These are phyloP conservation scores for Plantago major DNA, from an alignment of 257 asterid genomes.

Conservation along the genomic window DNA sequence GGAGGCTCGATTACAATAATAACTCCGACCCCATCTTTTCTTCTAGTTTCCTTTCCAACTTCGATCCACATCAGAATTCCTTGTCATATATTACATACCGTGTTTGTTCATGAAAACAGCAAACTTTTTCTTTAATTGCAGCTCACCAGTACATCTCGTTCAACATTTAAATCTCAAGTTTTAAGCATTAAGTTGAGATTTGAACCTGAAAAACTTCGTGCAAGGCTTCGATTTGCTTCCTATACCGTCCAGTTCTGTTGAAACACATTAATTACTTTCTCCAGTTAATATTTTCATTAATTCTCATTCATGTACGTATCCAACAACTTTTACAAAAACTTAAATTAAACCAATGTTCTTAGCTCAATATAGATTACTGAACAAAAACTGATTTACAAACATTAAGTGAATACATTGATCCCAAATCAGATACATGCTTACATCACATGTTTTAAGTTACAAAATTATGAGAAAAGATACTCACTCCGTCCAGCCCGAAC, in stretches of 20 bases:
- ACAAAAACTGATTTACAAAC: too few species aligned
- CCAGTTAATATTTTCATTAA: slow-evolving; percentile 43
- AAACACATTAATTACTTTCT: slow-evolving; percentile 73
- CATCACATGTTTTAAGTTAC: too few species aligned
- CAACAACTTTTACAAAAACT: too few species aligned
- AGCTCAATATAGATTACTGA: too few species aligned
- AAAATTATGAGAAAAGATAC: too few species aligned
- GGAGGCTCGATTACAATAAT: too few species aligned
- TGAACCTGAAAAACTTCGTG: slow-evolving; percentile 99
- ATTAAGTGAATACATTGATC: too few species aligned
- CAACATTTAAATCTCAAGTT: slow-evolving; percentile 20
- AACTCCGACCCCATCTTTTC: too few species aligned
- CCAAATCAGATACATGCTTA: too few species aligned
- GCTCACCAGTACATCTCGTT: slow-evolving; percentile 13
- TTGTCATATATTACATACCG: slow-evolving; percentile 4
- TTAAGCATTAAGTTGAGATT: slow-evolving; percentile 56
- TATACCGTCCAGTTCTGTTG: slow-evolving; percentile 95
- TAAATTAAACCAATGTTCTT: too few species aligned
- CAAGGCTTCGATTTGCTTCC: slow-evolving; percentile 99
- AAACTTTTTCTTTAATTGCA: slow-evolving; percentile 14
- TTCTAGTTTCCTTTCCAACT: not conserved
- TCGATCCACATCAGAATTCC: not conserved
- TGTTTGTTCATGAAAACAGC: slow-evolving; percentile 14
- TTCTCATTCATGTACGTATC: slow-evolving; percentile 24
- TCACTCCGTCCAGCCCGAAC: too few species aligned